Percentiles rank a stretch among this genome's conserved stretches.
These are phyloP conservation scores for Solanum phureja DNA, from an alignment of 257 asterid genomes.

Conservation along the genomic window DNA sequence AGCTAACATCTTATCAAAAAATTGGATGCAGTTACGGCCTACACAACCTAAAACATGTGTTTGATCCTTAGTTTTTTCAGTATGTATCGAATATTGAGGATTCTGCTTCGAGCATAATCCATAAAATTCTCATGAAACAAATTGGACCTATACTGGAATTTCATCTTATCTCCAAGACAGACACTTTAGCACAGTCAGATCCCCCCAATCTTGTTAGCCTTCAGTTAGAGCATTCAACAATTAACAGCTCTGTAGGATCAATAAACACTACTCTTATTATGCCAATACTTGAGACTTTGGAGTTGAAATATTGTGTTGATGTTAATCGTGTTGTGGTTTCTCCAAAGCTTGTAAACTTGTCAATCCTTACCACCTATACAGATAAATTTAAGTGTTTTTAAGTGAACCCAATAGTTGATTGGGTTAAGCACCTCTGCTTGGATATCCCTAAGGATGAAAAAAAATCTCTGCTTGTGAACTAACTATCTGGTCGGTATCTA, in stretches of 20 bases:
- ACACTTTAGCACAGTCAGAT: too few species aligned
- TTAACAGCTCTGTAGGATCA: neutral
- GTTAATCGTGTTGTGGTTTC: neutral
- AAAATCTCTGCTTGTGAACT: neutral
- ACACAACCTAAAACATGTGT: neutral
- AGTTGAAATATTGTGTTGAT: neutral
- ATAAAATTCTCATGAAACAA: neutral
- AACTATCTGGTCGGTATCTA: too few species aligned
- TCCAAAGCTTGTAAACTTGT: neutral
- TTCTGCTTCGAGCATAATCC: neutral
- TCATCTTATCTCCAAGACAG: too few species aligned
- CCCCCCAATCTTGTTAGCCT: too few species aligned
- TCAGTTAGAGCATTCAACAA: neutral
- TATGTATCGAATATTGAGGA: neutral
- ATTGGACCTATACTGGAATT: too few species aligned
- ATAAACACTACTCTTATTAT: neutral
- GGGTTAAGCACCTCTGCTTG: neutral
- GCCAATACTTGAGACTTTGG: neutral
- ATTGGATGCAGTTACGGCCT: neutral
- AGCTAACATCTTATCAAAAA: neutral
- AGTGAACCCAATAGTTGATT: neutral
- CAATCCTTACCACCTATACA: neutral
- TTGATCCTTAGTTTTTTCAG: neutral
- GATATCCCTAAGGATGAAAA: too few species aligned
- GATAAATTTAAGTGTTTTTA: neutral